Percentiles rank a stretch among this genome's conserved stretches.
Evolutionary conservation across 2,329 filamentous ascomycete genomes (phyloP).

Genomic region (Ophidiomyces ophidiicola): DNA sequence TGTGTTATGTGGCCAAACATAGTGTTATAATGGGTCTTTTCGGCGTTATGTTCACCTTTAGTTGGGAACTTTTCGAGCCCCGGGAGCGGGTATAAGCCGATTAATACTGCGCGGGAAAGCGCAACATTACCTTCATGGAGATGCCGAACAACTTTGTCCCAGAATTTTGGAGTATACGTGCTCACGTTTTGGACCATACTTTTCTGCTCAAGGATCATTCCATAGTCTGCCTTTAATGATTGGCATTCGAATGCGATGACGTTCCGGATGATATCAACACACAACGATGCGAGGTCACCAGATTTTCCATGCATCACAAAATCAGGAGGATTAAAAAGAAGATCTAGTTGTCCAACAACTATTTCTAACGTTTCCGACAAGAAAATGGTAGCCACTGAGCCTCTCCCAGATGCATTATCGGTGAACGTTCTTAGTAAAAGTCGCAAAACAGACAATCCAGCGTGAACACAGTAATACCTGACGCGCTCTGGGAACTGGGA

Average conservation of each 20-base stretch:
- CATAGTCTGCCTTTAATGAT: slow-evolving; percentile 56
- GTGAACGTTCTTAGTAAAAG: slow-evolving; percentile 38
- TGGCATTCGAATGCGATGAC: slow-evolving; percentile 60
- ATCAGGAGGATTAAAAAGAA: slow-evolving; percentile 46
- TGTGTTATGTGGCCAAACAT: slow-evolving; percentile 52
- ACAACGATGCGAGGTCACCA: slow-evolving; percentile 43
- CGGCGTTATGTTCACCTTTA: slow-evolving; percentile 34
- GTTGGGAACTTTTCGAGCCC: slow-evolving; percentile 62
- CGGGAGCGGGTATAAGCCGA: slow-evolving; percentile 57
- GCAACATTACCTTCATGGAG: slow-evolving; percentile 55
- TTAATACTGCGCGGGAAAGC: slow-evolving; percentile 61
- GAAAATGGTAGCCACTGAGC: slow-evolving; percentile 37
- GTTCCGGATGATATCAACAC: slow-evolving; percentile 53
- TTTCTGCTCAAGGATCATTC: slow-evolving; percentile 49
- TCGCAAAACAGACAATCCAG: slow-evolving; percentile 35
- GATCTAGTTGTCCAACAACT: slow-evolving; percentile 39
- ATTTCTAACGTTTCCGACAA: slow-evolving; percentile 38
- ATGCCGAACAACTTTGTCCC: slow-evolving; percentile 61
- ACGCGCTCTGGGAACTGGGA: slow-evolving; percentile 30
- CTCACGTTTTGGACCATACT: slow-evolving; percentile 55
- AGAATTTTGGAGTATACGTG: slow-evolving; percentile 61
- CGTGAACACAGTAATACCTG: slow-evolving; percentile 36
- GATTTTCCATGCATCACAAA: slow-evolving; percentile 38
- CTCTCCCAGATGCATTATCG: slow-evolving; percentile 34
- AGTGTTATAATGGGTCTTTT: slow-evolving; percentile 63